Base-by-base conservation (phyloP, 441 rosid genomes). In the Adansonia madagascariensis region DNA sequence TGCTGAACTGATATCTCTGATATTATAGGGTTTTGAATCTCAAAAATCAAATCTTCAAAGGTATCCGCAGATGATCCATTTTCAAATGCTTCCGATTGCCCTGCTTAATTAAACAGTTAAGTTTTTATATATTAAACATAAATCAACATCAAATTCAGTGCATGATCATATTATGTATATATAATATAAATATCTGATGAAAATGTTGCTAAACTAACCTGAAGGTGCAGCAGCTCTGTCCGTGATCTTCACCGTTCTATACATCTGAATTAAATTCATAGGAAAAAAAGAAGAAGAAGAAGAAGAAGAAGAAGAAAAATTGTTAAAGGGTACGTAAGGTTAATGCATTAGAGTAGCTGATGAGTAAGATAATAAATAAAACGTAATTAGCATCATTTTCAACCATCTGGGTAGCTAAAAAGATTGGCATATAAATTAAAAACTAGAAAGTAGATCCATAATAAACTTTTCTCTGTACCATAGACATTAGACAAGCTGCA, bases 221-320 rank as follows among this genome's bases (percentile, higher is more conserved):
- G 97, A 90, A 68, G 97, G 83, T 83, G 89, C 93, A 63, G 94
- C 91, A 75, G 93, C 85, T 86, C 89, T 84, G 83, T 94, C 98
- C 6, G 98, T 94, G 46, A 97, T 93, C 90, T 93, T 94, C 76
- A 93, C 97, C 0, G 98, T 94, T 81, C 98, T 86, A 78, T 95
- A 95, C 98, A 95, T 91, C 98, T 95, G 62, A 35, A 27, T 27
- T 27, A 46, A 44, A 69, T 18, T 52, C 17, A 15, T 8, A 18
- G 49, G 70, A 73, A 63, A 12, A 14, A 8, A 69, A 39, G 27
- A n/a, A n/a, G n/a, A n/a, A n/a, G n/a, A 27, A 27, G 31, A 27
- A 27, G 31, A 27, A 27, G 31, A 27, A 27, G 31, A 27, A 27
- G 31, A 44, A 44, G 2, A 8, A 44, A 44, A 22, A 0, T 22